Evolutionary conservation across 345 rosid species (phyloP).

Genomic region (Kernera saxatilis): DNA sequence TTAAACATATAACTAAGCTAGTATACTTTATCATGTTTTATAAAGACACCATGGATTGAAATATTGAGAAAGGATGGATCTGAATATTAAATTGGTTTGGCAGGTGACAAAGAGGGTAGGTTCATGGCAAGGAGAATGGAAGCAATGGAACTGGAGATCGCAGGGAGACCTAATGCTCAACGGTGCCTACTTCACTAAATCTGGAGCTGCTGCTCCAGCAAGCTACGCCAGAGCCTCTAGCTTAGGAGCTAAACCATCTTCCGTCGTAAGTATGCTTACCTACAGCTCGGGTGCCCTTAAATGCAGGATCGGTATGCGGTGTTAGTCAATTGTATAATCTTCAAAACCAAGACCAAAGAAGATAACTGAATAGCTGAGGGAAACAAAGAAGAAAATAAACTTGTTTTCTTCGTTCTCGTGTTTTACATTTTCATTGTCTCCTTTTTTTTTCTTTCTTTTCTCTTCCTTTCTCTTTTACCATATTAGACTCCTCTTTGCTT

Average conservation of each 20-base stretch:
- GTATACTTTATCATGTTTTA: neutral
- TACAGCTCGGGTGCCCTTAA: constrained; percentile 45
- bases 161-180: constrained; percentile 48
- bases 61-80: neutral
- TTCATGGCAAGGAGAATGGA: constrained; percentile 28
- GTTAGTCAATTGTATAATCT: constrained; percentile 32
- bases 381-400: constrained; percentile 17
- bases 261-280: constrained; percentile 43
- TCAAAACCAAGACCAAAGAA: neutral
- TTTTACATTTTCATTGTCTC: constrained; percentile 4
- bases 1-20: neutral
- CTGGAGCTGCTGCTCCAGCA: constrained; percentile 43
- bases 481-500: neutral
- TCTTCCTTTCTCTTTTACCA: constrained; percentile 6
- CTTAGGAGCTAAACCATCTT: constrained; percentile 26
- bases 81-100: neutral
- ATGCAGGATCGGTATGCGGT: constrained; percentile 45
- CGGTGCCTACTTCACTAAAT: constrained; percentile 54
- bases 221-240: constrained; percentile 63
- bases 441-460: neutral
- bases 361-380: constrained; percentile 10
- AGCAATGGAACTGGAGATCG: constrained; percentile 65
- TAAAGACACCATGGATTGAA: neutral
- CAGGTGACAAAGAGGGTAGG: constrained; percentile 58
- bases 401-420: constrained; percentile 12